Percentiles rank a stretch among this genome's conserved stretches.
These are phyloP conservation scores for Epithele typhae DNA, from an alignment of 768 basidiomycete genomes.

Conservation along the genomic window DNA sequence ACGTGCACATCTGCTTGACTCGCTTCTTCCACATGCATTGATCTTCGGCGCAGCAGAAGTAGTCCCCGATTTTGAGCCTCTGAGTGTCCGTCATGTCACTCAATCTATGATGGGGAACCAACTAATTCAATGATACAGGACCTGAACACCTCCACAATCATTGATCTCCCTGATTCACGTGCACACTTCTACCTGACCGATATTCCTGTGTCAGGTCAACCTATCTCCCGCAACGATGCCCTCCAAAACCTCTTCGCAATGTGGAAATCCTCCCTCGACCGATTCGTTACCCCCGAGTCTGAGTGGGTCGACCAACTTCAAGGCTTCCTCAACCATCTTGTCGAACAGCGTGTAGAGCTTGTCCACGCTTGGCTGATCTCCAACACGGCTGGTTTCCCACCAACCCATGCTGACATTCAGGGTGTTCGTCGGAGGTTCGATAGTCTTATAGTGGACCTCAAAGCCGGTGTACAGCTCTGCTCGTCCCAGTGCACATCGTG, in stretches of 20 bases:
- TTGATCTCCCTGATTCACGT: constrained; percentile 35
- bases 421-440: constrained; percentile 42
- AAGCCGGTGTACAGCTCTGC: constrained; percentile 44
- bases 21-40: constrained; percentile 44
- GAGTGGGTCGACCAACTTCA: constrained; percentile 39
- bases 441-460: constrained; percentile 39
- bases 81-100: constrained; percentile 37
- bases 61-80: constrained; percentile 40
- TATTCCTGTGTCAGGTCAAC: constrained; percentile 11
- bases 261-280: constrained; percentile 30
- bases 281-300: constrained; percentile 34
- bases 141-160: constrained; percentile 42
- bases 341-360: constrained; percentile 39
- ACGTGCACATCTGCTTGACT: constrained; percentile 38
- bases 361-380: constrained; percentile 48
- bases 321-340: constrained; percentile 34
- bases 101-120: background rate
- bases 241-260: constrained; percentile 21
- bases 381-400: constrained; percentile 46
- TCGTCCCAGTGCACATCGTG: constrained; percentile 43
- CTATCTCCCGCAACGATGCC: constrained; percentile 18
- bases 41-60: constrained; percentile 42
- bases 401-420: constrained; percentile 39
- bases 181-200: constrained; percentile 32
- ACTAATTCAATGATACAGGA: constrained; percentile 36